A percentile compares a stretch with the other conserved stretches of the same genome.
Evolutionary conservation across 306 rosid species (phyloP).

Genomic region (Nissolia schottii): DNA sequence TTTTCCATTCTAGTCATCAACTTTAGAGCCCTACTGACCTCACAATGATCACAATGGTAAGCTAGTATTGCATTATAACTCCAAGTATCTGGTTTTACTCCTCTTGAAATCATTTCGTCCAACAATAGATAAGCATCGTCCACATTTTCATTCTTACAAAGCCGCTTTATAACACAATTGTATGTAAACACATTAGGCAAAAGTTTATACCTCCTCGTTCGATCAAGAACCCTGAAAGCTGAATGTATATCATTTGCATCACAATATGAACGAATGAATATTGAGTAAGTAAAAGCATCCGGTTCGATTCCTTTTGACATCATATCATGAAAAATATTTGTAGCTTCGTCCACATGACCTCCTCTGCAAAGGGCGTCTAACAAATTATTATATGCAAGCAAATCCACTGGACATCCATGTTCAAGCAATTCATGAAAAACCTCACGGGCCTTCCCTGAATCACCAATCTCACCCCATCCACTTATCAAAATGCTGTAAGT

Average conservation of each 20-base stretch:
- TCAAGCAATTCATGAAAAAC: constrained; percentile 72
- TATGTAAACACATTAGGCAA: constrained; percentile 68
- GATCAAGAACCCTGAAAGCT: constrained; percentile 63
- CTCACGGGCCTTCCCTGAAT: constrained; percentile 50
- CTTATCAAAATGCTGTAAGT: constrained; percentile 68
- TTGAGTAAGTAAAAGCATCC: constrained; percentile 67
- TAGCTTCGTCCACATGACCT: constrained; percentile 61
- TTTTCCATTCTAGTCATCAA: constrained; percentile 67
- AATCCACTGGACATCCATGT: constrained; percentile 54
- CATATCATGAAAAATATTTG: constrained; percentile 48
- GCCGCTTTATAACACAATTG: constrained; percentile 70
- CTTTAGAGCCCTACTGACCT: constrained; percentile 66
- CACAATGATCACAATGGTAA: constrained; percentile 76
- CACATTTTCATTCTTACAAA: constrained; percentile 65
- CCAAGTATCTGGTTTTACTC: constrained; percentile 71
- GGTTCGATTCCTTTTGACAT: constrained; percentile 45
- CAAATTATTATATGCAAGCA: constrained; percentile 64
- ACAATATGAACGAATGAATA: constrained; percentile 67
- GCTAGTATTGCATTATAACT: constrained; percentile 81
- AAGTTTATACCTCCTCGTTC: constrained; percentile 56
- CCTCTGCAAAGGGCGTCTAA: constrained; percentile 73
- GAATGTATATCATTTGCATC: constrained; percentile 61
- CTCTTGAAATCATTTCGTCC: constrained; percentile 74
- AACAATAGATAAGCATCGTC: constrained; percentile 87
- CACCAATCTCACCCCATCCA: constrained; percentile 77